These are phyloP conservation scores for Metschnikowia bowlesiae DNA, from an alignment of 805 yeast genomes.

Conservation along the genomic window DNA sequence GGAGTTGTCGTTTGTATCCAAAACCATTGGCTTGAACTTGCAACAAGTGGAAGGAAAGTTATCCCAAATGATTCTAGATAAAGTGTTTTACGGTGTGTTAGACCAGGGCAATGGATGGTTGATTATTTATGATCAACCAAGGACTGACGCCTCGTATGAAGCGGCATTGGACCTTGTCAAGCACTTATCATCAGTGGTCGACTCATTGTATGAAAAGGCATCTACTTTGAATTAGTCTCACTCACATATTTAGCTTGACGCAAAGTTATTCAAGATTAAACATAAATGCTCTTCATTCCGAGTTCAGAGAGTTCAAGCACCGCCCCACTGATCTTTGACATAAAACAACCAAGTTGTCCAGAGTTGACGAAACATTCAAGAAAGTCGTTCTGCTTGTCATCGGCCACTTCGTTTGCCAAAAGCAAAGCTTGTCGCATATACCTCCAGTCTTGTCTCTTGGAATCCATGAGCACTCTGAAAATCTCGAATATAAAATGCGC, in stretches of 20 bases:
- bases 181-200: constrained; percentile 84
- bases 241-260: neutral
- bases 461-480: constrained; percentile 45
- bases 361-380: constrained; percentile 57
- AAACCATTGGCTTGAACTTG: constrained; percentile 79
- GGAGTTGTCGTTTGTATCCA: constrained; percentile 85
- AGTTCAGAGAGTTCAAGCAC: constrained; percentile 47
- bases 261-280: constrained; percentile 1
- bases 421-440: constrained; percentile 55
- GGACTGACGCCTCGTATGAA: constrained; percentile 82
- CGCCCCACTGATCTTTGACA: constrained; percentile 50
- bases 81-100: constrained; percentile 90
- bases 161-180: constrained; percentile 82
- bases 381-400: constrained; percentile 54
- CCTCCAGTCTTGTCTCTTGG: constrained; percentile 35
- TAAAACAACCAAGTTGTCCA: constrained; percentile 53
- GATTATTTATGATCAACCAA: constrained; percentile 84
- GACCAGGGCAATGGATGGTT: constrained; percentile 99
- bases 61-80: constrained; percentile 94
- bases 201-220: constrained; percentile 89
- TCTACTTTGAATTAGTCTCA: constrained; percentile 59
- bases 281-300: constrained; percentile 45
- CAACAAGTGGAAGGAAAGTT: constrained; percentile 91
- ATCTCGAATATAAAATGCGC: constrained; percentile 70
- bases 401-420: constrained; percentile 61